These are phyloP conservation scores for Boletus bicolor DNA, from an alignment of 768 basidiomycete genomes.

Conservation along the genomic window DNA sequence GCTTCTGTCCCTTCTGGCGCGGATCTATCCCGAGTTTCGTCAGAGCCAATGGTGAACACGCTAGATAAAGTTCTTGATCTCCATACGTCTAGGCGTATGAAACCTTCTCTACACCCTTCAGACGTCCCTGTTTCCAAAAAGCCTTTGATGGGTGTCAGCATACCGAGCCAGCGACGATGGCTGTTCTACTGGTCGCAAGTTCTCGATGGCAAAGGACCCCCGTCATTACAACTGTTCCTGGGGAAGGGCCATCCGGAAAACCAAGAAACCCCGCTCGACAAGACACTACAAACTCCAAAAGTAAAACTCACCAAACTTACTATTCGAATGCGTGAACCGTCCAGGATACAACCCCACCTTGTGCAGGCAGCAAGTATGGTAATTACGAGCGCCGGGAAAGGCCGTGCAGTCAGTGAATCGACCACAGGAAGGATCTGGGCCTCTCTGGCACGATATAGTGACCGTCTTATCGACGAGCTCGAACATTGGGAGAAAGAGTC, in stretches of 20 bases:
- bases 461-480: constrained; percentile 59
- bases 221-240: constrained; percentile 42
- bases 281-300: constrained; percentile 32
- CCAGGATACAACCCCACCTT: constrained; percentile 47
- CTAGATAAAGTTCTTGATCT: constrained; percentile 60
- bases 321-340: constrained; percentile 58
- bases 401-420: constrained; percentile 27
- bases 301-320: constrained; percentile 56
- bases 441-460: constrained; percentile 79
- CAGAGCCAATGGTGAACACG: constrained; percentile 28
- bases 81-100: constrained; percentile 72
- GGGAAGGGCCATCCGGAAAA: background rate
- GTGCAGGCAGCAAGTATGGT: constrained; percentile 56
- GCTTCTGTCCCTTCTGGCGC: background rate
- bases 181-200: constrained; percentile 74
- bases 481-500: constrained; percentile 61
- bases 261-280: constrained; percentile 10
- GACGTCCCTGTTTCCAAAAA: constrained; percentile 27
- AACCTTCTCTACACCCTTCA: constrained; percentile 20
- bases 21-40: constrained; percentile 13
- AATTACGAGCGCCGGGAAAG: constrained; percentile 44
- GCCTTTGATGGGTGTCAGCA: constrained; percentile 63
- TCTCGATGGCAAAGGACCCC: constrained; percentile 54
- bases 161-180: constrained; percentile 78
- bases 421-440: constrained; percentile 55